Base-by-base conservation (phyloP, 1,139 yeast species). In the Saccharomyces hybrid region DNA sequence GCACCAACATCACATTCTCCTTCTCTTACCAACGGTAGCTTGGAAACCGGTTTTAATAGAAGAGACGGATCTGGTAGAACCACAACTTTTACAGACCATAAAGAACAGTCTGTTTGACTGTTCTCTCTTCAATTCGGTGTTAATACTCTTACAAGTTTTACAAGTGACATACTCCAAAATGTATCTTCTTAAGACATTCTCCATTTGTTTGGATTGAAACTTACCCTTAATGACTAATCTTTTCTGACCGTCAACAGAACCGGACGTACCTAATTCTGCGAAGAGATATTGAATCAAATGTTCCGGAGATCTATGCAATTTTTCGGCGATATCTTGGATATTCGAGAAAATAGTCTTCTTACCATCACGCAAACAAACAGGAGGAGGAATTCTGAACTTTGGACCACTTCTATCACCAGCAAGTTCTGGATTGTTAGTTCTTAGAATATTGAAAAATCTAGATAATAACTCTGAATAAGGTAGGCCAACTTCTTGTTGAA, bases 41-140 rank as follows among this genome's bases (percentile, higher is more conserved):
- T 91, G 97, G 96, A 89, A 93, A 84, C 99, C 99, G 54, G 97
- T 88, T 83, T 95, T 93, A 75, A 95, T 95, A 51, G 97, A 89
- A 62, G 96, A 85, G 58, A 93, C 99, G 52, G 98, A 90, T 78
- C 97, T 86, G 55, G 97, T 86, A 51, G 97, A 88, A 63, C 99
- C 99, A 80, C 99, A 93, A 55, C 96, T 89, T 71, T 91, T 91
- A 80, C 99, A 93, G 69, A 93, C 96, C 78, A 95, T 81, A 80
- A 93, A 93, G 79, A 88, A 96, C 76, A 93, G 82, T 79, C 99
- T 88, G 79, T 91, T 93, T 58, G 93, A 86, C 62, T 88, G 84
- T 76, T 93, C 99, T 77, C 96, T 90, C 80, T 86, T 88, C 73
- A 93, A 82, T 64, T 86, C 93, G 48, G 99, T 95, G 76, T 93